These are phyloP conservation scores for Suillus decipiens DNA, from an alignment of 768 basidiomycete species.

Conservation along the genomic window DNA sequence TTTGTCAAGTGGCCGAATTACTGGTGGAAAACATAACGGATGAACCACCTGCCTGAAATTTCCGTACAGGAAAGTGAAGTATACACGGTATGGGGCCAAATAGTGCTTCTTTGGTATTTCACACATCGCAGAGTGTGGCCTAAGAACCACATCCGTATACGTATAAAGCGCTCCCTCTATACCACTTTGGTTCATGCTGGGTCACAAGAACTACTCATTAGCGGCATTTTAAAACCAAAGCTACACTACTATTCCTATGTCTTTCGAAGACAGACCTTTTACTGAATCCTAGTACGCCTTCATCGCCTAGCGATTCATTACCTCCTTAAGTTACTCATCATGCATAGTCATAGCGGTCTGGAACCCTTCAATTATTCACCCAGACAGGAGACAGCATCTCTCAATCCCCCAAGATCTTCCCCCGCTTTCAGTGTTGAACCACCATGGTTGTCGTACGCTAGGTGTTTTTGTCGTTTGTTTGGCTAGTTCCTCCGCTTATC, in stretches of 20 bases:
- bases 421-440: neutral
- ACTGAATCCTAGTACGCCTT: neutral
- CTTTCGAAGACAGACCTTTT: neutral
- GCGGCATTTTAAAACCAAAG: neutral
- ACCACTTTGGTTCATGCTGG: neutral
- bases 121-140: neutral
- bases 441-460: neutral
- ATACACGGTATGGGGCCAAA: neutral
- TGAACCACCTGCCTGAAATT: neutral
- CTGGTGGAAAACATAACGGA: neutral
- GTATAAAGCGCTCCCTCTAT: neutral
- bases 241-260: neutral
- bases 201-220: neutral
- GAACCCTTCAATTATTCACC: neutral
- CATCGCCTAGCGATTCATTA: neutral
- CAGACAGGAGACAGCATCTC: neutral
- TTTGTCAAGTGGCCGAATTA: neutral
- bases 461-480: neutral
- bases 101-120: neutral
- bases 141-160: neutral
- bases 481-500: neutral
- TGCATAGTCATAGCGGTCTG: neutral
- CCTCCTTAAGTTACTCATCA: neutral
- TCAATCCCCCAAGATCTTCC: neutral
- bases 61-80: slow-evolving; percentile 1